Evolutionary conservation across 2,329 filamentous ascomycete genomes (phyloP).

Genomic region (Pseudogymnoascus sp.): DNA sequence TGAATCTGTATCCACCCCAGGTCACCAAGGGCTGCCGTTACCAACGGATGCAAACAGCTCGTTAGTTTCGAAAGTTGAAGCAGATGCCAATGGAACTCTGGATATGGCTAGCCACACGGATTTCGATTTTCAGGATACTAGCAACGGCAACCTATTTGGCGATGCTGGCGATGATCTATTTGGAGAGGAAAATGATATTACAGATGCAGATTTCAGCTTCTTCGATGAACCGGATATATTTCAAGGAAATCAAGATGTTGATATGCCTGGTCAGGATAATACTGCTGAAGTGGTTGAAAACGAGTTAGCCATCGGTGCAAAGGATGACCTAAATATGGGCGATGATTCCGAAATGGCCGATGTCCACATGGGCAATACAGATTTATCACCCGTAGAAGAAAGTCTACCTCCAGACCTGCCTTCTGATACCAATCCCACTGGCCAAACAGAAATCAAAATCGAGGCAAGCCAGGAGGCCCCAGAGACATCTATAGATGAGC

Average conservation of each 20-base stretch:
- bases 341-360: neutral
- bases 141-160: slow-evolving; percentile 54
- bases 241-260: slow-evolving; percentile 20
- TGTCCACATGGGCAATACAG: slow-evolving; percentile 4
- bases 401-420: neutral
- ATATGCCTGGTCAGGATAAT: slow-evolving; percentile 12
- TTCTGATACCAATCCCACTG: neutral
- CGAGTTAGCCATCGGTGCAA: neutral
- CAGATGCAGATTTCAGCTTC: slow-evolving; percentile 75
- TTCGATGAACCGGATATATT: slow-evolving; percentile 54
- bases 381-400: neutral
- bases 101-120: neutral
- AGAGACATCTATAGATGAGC: neutral
- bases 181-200: slow-evolving; percentile 60
- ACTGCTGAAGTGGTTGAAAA: neutral
- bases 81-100: neutral
- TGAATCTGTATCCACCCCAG: slow-evolving; percentile 46
- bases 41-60: neutral
- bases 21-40: slow-evolving; percentile 28
- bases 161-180: slow-evolving; percentile 63
- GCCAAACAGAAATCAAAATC: neutral
- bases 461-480: neutral
- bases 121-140: slow-evolving; percentile 27
- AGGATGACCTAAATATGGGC: neutral
- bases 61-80: neutral